phyloP scores from a whole-genome alignment of 352 stramenopile species.

The Phytopythium sindhum region DNA sequence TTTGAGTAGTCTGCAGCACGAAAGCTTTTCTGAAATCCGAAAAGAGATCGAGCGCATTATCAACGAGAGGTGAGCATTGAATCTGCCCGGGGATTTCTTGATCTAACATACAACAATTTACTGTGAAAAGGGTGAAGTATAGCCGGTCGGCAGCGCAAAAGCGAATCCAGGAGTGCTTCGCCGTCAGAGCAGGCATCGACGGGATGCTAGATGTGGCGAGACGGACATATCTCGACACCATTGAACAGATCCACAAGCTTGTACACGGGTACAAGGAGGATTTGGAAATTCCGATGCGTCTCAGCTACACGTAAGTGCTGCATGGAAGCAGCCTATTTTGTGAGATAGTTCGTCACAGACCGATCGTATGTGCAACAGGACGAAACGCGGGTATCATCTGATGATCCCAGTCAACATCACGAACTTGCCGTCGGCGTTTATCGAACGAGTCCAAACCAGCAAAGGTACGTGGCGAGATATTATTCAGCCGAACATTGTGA shows the following conservation, averaged over 20 bases:
- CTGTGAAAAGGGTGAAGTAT: slow-evolving; percentile 45
- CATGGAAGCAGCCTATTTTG: not conserved
- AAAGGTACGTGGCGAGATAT: slow-evolving; percentile 32
- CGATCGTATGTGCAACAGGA: slow-evolving; percentile 15
- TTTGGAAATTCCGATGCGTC: slow-evolving; percentile 52
- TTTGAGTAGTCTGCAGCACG: slow-evolving; percentile 37
- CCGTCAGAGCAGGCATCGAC: slow-evolving; percentile 74
- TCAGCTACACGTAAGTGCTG: slow-evolving; percentile 72
- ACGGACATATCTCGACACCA: slow-evolving; percentile 77
- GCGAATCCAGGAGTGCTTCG: slow-evolving; percentile 84
- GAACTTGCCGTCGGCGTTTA: slow-evolving; percentile 54
- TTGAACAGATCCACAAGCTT: slow-evolving; percentile 79
- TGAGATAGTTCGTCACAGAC: not conserved
- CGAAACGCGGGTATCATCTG: slow-evolving; percentile 72
- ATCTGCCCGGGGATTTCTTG: not conserved
- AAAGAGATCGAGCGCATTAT: slow-evolving; percentile 70
- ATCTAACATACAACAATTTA: not conserved
- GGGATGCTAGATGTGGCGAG: slow-evolving; percentile 84
- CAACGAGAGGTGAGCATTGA: slow-evolving; percentile 52
- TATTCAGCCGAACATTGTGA: not conserved
- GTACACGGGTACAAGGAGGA: slow-evolving; percentile 74
- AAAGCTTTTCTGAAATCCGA: slow-evolving; percentile 50
- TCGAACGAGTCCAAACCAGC: slow-evolving; percentile 61
- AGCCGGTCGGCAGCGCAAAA: slow-evolving; percentile 70
- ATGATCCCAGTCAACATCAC: slow-evolving; percentile 47